Percentiles rank a stretch among this genome's conserved stretches.
phyloP scores from a whole-genome alignment of 116 monocot species.

The Papilionanthe hybrid region DNA sequence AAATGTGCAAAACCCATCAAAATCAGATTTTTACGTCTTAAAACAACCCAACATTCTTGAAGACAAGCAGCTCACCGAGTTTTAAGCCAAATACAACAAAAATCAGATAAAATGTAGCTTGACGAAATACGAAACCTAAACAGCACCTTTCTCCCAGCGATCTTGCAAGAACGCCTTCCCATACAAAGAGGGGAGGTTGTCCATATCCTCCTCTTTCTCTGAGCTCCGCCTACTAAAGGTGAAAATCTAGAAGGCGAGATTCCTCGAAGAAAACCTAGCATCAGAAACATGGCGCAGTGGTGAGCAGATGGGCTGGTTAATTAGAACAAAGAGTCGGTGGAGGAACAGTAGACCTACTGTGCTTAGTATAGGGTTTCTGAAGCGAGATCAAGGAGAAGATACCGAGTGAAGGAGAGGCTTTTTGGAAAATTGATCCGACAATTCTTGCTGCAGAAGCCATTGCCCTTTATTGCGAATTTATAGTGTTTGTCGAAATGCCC shows the following conservation, averaged over 20 bases:
- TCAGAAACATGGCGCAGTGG: conserved; percentile 8
- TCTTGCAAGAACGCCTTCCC: conserved; percentile 96
- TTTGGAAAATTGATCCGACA: conserved; percentile 32
- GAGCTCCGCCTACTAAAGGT: conserved; percentile 7
- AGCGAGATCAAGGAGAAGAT: conserved; percentile 11
- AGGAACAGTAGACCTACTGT: conserved; percentile 9
- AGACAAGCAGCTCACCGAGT: neutral
- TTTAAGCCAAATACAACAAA: neutral
- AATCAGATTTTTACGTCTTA: neutral
- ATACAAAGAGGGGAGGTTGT: conserved; percentile 68
- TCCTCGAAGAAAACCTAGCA: conserved; percentile 35
- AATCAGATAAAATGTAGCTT: neutral
- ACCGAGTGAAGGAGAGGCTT: conserved; percentile 13
- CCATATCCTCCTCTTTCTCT: conserved; percentile 51
- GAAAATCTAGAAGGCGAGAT: conserved; percentile 3
- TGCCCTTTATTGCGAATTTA: neutral
- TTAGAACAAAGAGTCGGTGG: neutral
- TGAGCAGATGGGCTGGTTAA: neutral
- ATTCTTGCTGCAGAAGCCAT: conserved; percentile 43
- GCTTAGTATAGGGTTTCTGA: conserved; percentile 4
- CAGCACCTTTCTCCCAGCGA: conserved; percentile 88
- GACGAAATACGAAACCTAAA: neutral
- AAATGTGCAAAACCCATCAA: neutral
- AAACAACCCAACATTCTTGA: neutral
- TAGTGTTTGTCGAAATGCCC: too few species aligned